Conservation (phyloP, 495 filamentous ascomycete species). For the Hypoxylon fuscum region DNA sequence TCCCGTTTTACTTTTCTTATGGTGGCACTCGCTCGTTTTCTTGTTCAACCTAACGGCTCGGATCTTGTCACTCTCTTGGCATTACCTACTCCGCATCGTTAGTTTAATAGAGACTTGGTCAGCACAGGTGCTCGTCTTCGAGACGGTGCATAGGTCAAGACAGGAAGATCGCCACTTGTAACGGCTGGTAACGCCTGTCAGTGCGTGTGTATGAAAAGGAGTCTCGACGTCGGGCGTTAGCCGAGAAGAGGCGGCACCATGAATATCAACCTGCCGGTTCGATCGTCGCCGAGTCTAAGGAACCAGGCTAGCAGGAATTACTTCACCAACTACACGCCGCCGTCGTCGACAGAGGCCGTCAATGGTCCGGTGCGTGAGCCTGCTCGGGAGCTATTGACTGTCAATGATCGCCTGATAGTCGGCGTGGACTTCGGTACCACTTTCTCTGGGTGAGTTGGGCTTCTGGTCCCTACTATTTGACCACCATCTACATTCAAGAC, state of each 20-base stretch:
- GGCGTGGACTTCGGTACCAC: slow-evolving; percentile 77
- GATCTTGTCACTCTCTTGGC: slow-evolving; percentile 3
- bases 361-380: slow-evolving; percentile 63
- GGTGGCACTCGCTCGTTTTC: not conserved
- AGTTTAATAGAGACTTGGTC: too few relatives aligned
- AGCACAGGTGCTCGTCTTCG: slow-evolving; percentile 7
- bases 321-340: slow-evolving; percentile 60
- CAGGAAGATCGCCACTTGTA: too few relatives aligned
- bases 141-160: slow-evolving; percentile 15
- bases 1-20: not conserved
- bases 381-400: slow-evolving; percentile 52
- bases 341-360: slow-evolving; percentile 62
- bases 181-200: not conserved
- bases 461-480: not conserved
- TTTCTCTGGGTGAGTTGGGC: slow-evolving; percentile 67
- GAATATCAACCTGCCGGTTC: slow-evolving; percentile 62
- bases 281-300: slow-evolving; percentile 53
- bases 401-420: slow-evolving; percentile 67
- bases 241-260: slow-evolving; percentile 33
- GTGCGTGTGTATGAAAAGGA: slow-evolving; percentile 11
- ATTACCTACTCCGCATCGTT: slow-evolving; percentile 1
- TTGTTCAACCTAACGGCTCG: not conserved
- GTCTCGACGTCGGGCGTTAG: slow-evolving; percentile 4
- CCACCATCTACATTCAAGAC: not conserved
- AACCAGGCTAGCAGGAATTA: slow-evolving; percentile 65